phyloP scores from a whole-genome alignment of 306 rosid species.

The Rosa rugosa region DNA sequence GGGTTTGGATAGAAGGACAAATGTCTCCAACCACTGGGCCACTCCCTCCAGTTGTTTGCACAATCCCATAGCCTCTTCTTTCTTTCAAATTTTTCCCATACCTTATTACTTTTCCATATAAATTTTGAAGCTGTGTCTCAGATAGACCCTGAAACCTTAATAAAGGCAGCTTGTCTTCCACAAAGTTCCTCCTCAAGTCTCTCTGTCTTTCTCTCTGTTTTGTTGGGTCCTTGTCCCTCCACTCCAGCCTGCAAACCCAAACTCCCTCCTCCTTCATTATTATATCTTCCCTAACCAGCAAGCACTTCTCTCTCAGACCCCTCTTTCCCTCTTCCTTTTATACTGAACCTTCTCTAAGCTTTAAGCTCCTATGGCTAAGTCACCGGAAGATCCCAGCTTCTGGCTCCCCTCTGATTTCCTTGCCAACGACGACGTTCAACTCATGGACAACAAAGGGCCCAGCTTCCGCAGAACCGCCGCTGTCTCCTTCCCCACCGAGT shows the following conservation, averaged over 20 bases:
- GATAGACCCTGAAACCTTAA: conserved; percentile 67
- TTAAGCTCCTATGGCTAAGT: conserved; percentile 30
- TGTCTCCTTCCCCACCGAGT: conserved; percentile 52
- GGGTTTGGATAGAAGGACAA: conserved; percentile 44
- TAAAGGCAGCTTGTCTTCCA: conserved; percentile 65
- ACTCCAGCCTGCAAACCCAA: conserved; percentile 40
- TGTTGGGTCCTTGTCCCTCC: conserved; percentile 45
- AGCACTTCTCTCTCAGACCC: conserved; percentile 2
- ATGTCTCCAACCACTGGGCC: conserved; percentile 57
- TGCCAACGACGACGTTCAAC: conserved; percentile 9
- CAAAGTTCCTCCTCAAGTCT: conserved; percentile 36
- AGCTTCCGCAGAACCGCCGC: not conserved
- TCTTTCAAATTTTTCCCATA: not conserved
- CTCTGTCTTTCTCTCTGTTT: conserved; percentile 1
- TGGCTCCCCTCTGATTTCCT: conserved; percentile 45
- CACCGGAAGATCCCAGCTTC: conserved; percentile 32
- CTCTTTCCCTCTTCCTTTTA: not conserved
- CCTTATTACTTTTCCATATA: conserved; percentile 6
- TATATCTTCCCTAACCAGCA: conserved; percentile 57
- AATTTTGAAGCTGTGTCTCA: conserved; percentile 30
- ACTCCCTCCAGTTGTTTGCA: conserved; percentile 43
- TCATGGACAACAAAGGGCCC: conserved; percentile 20
- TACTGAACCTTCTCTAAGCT: not conserved
- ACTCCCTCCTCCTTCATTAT: conserved; percentile 38
- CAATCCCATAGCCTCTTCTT: conserved; percentile 5